A percentile compares a stretch with the other conserved stretches of the same genome.
phyloP scores from a whole-genome alignment of 73 alveolate genomes.

The Tetrahymena thermophila region DNA sequence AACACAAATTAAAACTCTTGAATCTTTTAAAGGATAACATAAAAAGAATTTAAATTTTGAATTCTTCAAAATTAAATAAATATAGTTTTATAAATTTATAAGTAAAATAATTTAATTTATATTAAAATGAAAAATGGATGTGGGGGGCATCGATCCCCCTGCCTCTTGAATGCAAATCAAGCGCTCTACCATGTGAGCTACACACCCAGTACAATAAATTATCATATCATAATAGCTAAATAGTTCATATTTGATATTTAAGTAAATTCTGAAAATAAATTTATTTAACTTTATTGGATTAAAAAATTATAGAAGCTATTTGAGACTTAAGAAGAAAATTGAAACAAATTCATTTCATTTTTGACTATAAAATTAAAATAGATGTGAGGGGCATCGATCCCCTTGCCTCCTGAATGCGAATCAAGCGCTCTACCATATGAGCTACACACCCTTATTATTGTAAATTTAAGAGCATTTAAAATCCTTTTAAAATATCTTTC shows the following conservation, averaged over 20 bases:
- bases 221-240: no score
- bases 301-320: no score
- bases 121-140: background rate
- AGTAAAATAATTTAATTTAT: background rate
- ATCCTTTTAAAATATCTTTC: background rate
- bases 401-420: background rate
- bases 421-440: background rate
- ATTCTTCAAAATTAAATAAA: no score
- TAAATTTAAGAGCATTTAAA: background rate
- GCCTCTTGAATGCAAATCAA: slow-evolving; percentile 3
- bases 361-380: background rate
- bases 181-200: slow-evolving; percentile 6
- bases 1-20: no score
- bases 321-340: no score
- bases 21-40: no score
- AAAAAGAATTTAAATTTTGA: no score
- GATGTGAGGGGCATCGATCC: background rate
- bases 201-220: background rate
- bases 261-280: no score
- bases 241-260: no score
- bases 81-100: no score
- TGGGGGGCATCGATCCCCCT: slow-evolving; percentile 9
- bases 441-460: background rate
- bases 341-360: background rate
- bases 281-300: no score